phyloP scores from a whole-genome alignment of 805 yeast genomes.

The Blastobotrys robertii region DNA sequence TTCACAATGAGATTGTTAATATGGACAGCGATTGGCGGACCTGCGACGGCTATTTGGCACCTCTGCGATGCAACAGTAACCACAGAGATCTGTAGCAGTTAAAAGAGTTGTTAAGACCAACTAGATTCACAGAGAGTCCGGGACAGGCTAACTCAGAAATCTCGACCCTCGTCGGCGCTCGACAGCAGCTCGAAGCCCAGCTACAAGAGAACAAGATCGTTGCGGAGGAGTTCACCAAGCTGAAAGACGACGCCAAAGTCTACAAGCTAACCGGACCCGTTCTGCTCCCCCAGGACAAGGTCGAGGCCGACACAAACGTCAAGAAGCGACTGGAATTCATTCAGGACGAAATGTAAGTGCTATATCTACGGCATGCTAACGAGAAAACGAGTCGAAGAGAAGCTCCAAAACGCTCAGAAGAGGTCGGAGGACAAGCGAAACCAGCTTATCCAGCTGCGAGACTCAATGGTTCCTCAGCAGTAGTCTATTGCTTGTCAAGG shows the following conservation, averaged over 20 bases:
- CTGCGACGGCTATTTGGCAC: too few species aligned
- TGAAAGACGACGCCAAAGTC: conserved; percentile 63
- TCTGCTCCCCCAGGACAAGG: conserved; percentile 75
- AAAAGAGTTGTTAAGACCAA: too few species aligned
- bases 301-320: conserved; percentile 77
- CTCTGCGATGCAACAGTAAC: too few species aligned
- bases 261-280: conserved; percentile 91
- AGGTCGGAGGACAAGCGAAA: conserved; percentile 52
- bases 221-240: conserved; percentile 50
- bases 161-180: conserved; percentile 48
- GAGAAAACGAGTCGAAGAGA: conserved; percentile 56
- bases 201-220: conserved; percentile 90
- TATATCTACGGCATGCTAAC: neutral
- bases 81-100: too few species aligned
- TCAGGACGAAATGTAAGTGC: conserved; percentile 51
- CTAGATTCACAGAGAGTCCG: too few species aligned
- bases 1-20: too few species aligned
- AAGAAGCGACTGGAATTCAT: conserved; percentile 86
- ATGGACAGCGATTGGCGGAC: too few species aligned
- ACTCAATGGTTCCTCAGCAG: conserved; percentile 4
- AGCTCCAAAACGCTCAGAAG: conserved; percentile 46
- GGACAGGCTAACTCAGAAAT: conserved; percentile 17
- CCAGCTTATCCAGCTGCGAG: conserved; percentile 16
- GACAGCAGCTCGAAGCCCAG: conserved; percentile 89
- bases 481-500: conserved; percentile 21